Base-by-base conservation (phyloP, 1,284 basidiomycete genomes). In the Rhodotorula mucilaginosa region DNA sequence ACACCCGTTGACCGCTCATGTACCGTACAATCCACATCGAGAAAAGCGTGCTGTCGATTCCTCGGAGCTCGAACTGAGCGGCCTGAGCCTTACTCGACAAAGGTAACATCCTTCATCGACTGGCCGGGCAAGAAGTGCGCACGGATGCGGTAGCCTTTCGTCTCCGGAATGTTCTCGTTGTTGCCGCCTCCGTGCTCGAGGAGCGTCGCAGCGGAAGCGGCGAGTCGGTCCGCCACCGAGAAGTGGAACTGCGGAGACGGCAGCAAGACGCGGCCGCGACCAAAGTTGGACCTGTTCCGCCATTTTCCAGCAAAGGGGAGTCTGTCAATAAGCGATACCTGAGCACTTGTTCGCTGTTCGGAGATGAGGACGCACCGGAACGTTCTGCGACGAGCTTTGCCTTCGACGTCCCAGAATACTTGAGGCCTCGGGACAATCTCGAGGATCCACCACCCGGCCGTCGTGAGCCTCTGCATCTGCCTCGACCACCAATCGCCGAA, bases 161-260 rank as follows among this genome's bases (percentile, higher is more conserved):
- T 58, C 60, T 74, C 73, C 44, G 63, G 58, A 21, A 66, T 51
- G 60, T 68, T 67, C 59, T 65, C 59, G 57, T 71, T 68, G 54
- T 74, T 68, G 19, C 67, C 67, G 23, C 31, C 19, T 1, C 68
- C 69, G 48, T 56, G 57, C 3, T 23, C 63, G 19, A 60, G 19
- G 16, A 65, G 54, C 31, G 65, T 49, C 26, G 39, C 49, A 6
- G 39, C 15, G 2, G 44, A 26, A 6, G 68, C 72, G 2, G 61
- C 19, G 19, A 72, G 46, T 31, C 73, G 67, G 2, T 60, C 61
- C 18, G 23, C 26, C 49, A 74, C 73, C 7, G 68, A 67, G 34
- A 59, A 69, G 49, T 74, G 73, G 65, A 71, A 68, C 15, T 29
- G 26, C 10, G 73, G 62, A 10, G 52, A 26, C 0, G 62, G 59